Conservation (phyloP, 345 rosid species). For the Populus nigra region DNA sequence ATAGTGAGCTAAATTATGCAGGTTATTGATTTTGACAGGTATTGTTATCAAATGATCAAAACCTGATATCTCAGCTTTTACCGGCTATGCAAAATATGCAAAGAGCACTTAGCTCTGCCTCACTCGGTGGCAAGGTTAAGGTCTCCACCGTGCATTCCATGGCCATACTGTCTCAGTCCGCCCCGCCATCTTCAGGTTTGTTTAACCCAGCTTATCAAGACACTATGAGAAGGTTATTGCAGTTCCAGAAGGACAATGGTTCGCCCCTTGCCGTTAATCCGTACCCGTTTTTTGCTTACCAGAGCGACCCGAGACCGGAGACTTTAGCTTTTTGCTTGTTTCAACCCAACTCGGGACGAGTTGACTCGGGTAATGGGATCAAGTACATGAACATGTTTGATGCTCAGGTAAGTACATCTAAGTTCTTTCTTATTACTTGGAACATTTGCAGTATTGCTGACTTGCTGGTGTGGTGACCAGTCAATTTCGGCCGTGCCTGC, state of each 20-base stretch:
- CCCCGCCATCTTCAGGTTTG: slow-evolving; percentile 81
- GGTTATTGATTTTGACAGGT: slow-evolving; percentile 41
- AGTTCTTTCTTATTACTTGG: background rate
- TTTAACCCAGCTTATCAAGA: slow-evolving; percentile 53
- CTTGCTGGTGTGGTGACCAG: background rate
- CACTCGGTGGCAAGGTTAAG: slow-evolving; percentile 71
- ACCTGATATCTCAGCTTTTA: slow-evolving; percentile 65
- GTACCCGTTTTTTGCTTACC: slow-evolving; percentile 92
- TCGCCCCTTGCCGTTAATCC: slow-evolving; percentile 84
- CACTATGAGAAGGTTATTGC: slow-evolving; percentile 57
- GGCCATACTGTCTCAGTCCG: slow-evolving; percentile 71
- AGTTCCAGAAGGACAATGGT: slow-evolving; percentile 62
- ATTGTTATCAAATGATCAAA: slow-evolving; percentile 56
- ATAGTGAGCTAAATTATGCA: background rate
- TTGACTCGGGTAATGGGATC: slow-evolving; percentile 70
- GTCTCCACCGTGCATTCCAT: slow-evolving; percentile 90
- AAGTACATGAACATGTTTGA: slow-evolving; percentile 96
- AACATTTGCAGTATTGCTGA: background rate
- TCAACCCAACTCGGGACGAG: slow-evolving; percentile 86
- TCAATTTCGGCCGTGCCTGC: background rate
- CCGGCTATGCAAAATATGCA: slow-evolving; percentile 86
- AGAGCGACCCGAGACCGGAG: slow-evolving; percentile 81
- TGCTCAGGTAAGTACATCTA: slow-evolving; percentile 62
- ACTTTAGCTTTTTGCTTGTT: slow-evolving; percentile 81
- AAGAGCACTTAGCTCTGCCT: slow-evolving; percentile 62